Base-by-base conservation (phyloP, 2,329 filamentous ascomycete species). In the Stachybotrys echinatus region DNA sequence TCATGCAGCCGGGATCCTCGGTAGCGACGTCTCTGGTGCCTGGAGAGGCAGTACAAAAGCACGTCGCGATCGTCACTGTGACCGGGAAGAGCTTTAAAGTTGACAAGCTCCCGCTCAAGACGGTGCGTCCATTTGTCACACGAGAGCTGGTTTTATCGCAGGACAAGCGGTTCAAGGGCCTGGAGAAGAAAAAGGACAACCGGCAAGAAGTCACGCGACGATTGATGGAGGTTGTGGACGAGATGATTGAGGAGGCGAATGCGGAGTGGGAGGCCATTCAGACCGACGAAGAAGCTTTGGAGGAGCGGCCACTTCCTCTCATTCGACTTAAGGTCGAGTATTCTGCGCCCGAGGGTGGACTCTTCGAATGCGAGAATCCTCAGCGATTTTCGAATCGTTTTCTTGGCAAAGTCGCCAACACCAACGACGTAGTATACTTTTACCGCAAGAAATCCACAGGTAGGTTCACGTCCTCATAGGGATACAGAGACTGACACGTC, bases 1-100 rank as follows among this genome's bases (percentile, higher is more conserved):
- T 99, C 55, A 96, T 99, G 83, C 94, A 99, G 61, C 94, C 94
- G 1, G 94, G 94, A 0, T 99, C 94, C 0, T 97, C 94, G 0
- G 87, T 99, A 1, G 94, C 92, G 1, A 99, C 94, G 2, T 97
- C 94, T 0, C 74, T 99, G 0, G 85, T 94, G 8, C 87, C 88
- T 0, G 92, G 92, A 23, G 94, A 99, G 69, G 89, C 94, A 1
- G 89, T 91, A 1, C 76, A 89, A 7, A 99, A 99, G 65, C 88
- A 97, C 50, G 89, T 97, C 6, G 85, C 91, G 1, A 87, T 99
- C 19, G 66, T 97, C 46, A 94, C 79, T 57, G 74, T 99, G 48
- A 94, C 85, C 0, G 92, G 92, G 8, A 88, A 84, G 52, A 81
- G 92, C 12, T 96, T 96, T 66, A 81, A 83, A 43, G 79, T 84